Evolutionary conservation across 495 filamentous ascomycete genomes (phyloP).

Genomic region (Daldinia vernicosa): DNA sequence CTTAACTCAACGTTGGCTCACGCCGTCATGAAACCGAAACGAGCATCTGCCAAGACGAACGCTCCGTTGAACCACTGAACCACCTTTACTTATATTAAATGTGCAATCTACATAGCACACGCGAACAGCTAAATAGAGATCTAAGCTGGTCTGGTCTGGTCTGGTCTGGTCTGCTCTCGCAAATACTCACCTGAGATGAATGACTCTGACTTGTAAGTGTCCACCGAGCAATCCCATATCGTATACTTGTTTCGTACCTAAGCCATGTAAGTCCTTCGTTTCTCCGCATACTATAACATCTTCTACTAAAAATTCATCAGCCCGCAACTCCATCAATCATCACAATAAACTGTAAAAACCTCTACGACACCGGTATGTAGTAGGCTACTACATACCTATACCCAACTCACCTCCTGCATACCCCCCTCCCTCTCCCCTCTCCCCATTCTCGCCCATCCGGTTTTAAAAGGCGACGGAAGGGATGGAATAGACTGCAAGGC

Average conservation of each 20-base stretch:
- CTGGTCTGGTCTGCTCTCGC: neutral
- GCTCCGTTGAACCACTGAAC: constrained; percentile 1
- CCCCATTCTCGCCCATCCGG: neutral
- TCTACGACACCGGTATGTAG: too few species aligned
- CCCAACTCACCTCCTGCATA: neutral
- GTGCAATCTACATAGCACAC: constrained; percentile 10
- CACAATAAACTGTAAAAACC: too few species aligned
- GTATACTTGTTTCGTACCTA: neutral
- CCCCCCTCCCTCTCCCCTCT: too few species aligned
- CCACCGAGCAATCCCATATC: neutral
- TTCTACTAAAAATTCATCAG: neutral
- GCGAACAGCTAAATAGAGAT: constrained; percentile 5
- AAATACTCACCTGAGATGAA: neutral
- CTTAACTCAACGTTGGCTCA: constrained; percentile 18
- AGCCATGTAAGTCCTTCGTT: too few species aligned
- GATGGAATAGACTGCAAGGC: neutral
- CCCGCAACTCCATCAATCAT: too few species aligned
- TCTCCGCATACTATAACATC: neutral
- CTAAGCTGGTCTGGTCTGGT: neutral
- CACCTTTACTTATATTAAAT: constrained; percentile 20
- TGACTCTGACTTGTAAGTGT: neutral
- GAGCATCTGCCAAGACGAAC: constrained; percentile 29
- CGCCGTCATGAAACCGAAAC: constrained; percentile 36
- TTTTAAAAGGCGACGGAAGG: neutral
- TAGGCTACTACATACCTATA: too few species aligned